phyloP scores from a whole-genome alignment of 148 eudicot species.

The Chenopodium album region DNA sequence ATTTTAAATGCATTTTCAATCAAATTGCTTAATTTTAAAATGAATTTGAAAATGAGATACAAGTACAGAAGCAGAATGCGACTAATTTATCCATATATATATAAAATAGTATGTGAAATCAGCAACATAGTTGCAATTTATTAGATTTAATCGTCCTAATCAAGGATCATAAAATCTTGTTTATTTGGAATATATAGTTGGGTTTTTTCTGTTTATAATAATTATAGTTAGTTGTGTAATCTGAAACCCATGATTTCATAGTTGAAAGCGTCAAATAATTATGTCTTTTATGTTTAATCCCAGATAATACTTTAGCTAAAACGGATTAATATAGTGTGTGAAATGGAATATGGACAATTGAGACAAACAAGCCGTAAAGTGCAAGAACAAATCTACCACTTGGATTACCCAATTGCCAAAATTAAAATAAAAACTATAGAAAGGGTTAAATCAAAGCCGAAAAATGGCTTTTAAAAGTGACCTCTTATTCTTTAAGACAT shows the following conservation, averaged over 20 bases:
- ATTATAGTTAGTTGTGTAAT: neutral
- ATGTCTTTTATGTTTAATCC: neutral
- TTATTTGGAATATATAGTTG: neutral
- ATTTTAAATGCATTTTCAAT: neutral
- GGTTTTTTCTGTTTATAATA: neutral
- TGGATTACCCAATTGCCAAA: neutral
- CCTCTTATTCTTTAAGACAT: neutral
- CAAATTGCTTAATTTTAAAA: neutral
- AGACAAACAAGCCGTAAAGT: neutral
- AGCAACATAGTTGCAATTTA: neutral
- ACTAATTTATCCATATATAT: neutral
- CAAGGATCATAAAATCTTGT: neutral
- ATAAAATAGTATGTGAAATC: neutral
- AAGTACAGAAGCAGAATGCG: neutral
- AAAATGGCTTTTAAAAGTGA: constrained; percentile 14
- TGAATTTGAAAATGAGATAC: neutral
- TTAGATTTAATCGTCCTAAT: neutral
- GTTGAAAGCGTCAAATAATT: neutral
- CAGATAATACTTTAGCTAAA: constrained; percentile 4
- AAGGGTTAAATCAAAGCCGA: constrained; percentile 1
- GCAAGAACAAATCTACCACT: constrained; percentile 7
- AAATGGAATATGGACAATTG: constrained; percentile 7
- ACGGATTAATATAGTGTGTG: neutral
- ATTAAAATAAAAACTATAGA: neutral
- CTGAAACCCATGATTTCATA: neutral